Evolutionary conservation across 2,329 filamentous ascomycete genomes (phyloP).

Genomic region (Verticillium nubilum): DNA sequence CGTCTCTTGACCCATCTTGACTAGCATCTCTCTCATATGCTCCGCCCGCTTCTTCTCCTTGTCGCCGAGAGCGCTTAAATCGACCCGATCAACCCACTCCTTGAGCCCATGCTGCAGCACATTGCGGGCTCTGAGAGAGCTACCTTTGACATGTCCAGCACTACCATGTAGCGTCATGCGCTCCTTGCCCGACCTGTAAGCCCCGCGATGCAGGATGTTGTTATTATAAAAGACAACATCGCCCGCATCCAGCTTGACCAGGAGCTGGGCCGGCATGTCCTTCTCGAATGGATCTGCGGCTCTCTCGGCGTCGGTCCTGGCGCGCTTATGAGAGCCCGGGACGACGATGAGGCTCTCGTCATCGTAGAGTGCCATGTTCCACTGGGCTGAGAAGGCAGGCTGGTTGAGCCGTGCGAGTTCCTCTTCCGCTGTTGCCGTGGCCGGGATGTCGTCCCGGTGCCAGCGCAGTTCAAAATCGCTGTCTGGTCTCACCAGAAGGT

Average conservation of each 20-base stretch:
- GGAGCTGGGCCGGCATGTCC: conserved; percentile 55
- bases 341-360: conserved; percentile 72
- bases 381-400: conserved; percentile 73
- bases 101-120: conserved; percentile 72
- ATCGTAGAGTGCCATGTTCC: conserved; percentile 76
- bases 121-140: conserved; percentile 57
- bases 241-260: conserved; percentile 63
- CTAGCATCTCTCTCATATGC: conserved; percentile 57
- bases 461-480: conserved; percentile 69
- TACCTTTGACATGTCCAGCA: conserved; percentile 56
- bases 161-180: conserved; percentile 69
- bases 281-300: conserved; percentile 59
- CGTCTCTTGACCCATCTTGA: conserved; percentile 55
- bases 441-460: conserved; percentile 79
- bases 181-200: conserved; percentile 54
- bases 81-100: conserved; percentile 55
- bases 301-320: conserved; percentile 66
- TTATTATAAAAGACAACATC: conserved; percentile 88
- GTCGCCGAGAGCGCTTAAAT: conserved; percentile 44
- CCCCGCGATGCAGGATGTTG: conserved; percentile 74
- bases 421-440: conserved; percentile 59
- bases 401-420: conserved; percentile 56
- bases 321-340: conserved; percentile 68
- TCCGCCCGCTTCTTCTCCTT: conserved; percentile 45
- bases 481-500: conserved; percentile 73